These are phyloP conservation scores for Cubamyces sp. DNA, from an alignment of 768 basidiomycete species.

Conservation along the genomic window DNA sequence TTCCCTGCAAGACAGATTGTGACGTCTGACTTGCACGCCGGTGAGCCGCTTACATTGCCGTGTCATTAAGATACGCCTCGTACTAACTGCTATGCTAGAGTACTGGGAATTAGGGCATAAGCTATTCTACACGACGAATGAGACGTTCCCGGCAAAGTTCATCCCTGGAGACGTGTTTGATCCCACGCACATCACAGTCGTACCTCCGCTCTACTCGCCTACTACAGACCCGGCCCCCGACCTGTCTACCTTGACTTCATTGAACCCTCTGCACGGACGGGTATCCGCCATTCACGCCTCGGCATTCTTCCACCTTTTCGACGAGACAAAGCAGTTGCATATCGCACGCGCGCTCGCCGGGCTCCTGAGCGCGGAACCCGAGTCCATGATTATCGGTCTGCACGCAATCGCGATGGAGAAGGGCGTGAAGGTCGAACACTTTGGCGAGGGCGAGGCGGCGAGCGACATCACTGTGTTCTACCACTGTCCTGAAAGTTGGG, in stretches of 20 bases:
- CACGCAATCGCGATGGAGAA: conserved; percentile 40
- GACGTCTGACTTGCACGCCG: conserved; percentile 40
- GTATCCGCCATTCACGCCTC: conserved; percentile 52
- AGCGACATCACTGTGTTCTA: conserved; percentile 33
- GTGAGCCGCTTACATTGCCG: conserved; percentile 22
- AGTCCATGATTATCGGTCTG: conserved; percentile 48
- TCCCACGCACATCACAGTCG: conserved; percentile 42
- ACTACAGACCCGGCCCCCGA: conserved; percentile 25
- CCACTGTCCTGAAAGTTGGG: conserved; percentile 42
- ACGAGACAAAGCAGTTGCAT: conserved; percentile 40
- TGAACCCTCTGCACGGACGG: conserved; percentile 50
- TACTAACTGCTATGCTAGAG: conserved; percentile 35
- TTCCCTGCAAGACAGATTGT: conserved; percentile 43
- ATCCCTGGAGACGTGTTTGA: conserved; percentile 59
- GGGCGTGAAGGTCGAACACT: conserved; percentile 21
- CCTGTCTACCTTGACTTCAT: conserved; percentile 40
- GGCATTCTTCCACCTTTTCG: conserved; percentile 53
- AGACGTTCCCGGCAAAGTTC: conserved; percentile 57
- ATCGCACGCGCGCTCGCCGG: conserved; percentile 46
- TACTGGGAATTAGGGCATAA: conserved; percentile 65
- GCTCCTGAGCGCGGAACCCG: conserved; percentile 44
- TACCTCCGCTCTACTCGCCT: conserved; percentile 27
- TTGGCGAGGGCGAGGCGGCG: background rate
- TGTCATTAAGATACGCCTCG: too few relatives aligned
- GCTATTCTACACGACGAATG: conserved; percentile 54